These are phyloP conservation scores for Fusarium sp. DNA, from an alignment of 2,329 filamentous ascomycete genomes.

Conservation along the genomic window DNA sequence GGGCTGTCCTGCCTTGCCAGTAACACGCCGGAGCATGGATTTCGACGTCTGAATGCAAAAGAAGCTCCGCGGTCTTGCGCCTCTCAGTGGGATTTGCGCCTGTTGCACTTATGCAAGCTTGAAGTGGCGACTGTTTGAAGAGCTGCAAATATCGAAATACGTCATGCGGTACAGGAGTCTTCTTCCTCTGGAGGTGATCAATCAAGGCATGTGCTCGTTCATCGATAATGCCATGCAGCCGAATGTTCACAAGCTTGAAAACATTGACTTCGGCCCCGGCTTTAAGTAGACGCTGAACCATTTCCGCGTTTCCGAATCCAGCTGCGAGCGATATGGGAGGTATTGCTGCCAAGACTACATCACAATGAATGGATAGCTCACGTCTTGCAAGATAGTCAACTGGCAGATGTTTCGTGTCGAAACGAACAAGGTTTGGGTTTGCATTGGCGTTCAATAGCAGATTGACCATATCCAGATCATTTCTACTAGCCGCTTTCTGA, in stretches of 20 bases:
- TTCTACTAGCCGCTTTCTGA: no score
- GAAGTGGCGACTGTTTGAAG: neutral
- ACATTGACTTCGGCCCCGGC: neutral
- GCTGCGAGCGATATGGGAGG: neutral
- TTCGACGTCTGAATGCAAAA: neutral
- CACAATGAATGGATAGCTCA: no score
- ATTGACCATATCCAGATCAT: no score
- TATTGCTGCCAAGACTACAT: neutral
- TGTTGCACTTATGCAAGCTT: neutral
- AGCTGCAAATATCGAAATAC: neutral
- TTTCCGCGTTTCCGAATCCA: neutral
- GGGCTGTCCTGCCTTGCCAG: neutral
- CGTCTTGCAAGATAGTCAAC: no score
- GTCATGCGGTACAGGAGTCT: neutral
- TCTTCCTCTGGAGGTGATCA: no score
- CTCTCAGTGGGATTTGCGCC: neutral
- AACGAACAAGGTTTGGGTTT: no score
- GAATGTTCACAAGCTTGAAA: no score
- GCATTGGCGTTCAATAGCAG: no score
- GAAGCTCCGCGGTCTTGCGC: neutral
- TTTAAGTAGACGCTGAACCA: neutral
- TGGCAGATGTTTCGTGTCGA: no score
- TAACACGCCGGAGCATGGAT: neutral
- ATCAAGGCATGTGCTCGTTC: no score
- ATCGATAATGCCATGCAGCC: no score